Conservation (phyloP, 2,329 filamentous ascomycete genomes). For the Penicillium psychrosexuale region DNA sequence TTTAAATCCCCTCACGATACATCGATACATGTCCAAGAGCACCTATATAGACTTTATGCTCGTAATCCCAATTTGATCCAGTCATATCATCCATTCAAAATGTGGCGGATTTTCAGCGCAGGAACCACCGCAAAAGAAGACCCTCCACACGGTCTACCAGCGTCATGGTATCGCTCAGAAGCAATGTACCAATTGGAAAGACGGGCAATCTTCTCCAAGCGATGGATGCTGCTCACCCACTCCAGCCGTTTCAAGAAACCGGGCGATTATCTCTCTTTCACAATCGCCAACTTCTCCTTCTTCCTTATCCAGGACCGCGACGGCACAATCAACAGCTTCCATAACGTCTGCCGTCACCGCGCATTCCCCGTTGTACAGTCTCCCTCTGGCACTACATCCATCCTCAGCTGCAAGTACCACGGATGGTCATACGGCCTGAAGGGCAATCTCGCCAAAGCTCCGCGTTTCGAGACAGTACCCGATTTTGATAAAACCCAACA, state of each 20-base stretch:
- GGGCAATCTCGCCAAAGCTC: conserved; percentile 25
- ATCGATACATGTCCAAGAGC: not conserved
- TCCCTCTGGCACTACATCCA: conserved; percentile 14
- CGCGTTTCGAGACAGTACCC: conserved; percentile 21
- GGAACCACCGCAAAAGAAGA: not conserved
- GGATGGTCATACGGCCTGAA: conserved; percentile 28
- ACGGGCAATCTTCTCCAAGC: conserved; percentile 27
- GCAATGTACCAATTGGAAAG: conserved; percentile 27
- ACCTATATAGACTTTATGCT: not conserved
- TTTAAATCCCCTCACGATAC: not conserved
- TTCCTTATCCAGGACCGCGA: conserved; percentile 16
- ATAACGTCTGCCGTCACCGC: conserved; percentile 28
- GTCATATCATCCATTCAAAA: not conserved
- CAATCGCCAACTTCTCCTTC: conserved; percentile 14
- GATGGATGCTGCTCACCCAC: conserved; percentile 25
- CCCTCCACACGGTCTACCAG: conserved; percentile 17
- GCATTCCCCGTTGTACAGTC: conserved; percentile 18
- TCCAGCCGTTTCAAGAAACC: conserved; percentile 19
- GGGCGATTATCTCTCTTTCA: conserved; percentile 23
- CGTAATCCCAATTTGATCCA: not conserved
- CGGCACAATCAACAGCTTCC: conserved; percentile 20
- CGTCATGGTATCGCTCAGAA: conserved; percentile 28
- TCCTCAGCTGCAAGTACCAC: conserved; percentile 25
- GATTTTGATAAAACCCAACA: conserved; percentile 20
- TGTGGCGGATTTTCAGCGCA: conserved; percentile 12